Conservation (phyloP, 441 rosid genomes). For the Pelargonium citronellum region DNA sequence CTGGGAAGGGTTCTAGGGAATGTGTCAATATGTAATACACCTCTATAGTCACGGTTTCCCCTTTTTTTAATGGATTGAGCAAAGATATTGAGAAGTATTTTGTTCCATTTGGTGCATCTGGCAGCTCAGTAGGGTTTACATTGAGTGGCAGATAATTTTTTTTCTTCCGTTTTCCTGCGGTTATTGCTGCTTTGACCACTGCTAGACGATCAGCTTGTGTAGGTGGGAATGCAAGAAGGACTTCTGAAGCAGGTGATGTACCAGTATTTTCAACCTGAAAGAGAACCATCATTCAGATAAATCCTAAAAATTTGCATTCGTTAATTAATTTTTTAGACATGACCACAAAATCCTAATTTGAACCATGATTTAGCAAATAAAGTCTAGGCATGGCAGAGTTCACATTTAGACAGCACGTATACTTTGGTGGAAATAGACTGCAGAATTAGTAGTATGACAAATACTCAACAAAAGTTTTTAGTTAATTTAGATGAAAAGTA, state of each 20-base stretch:
- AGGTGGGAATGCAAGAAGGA: slow-evolving; percentile 83
- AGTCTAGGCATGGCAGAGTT: not conserved
- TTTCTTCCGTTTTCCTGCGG: slow-evolving; percentile 71
- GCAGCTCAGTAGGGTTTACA: slow-evolving; percentile 58
- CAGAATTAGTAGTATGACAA: not conserved
- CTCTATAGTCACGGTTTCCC: slow-evolving; percentile 66
- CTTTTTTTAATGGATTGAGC: slow-evolving; percentile 50
- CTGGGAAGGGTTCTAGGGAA: slow-evolving; percentile 85
- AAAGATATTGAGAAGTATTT: slow-evolving; percentile 50
- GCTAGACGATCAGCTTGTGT: slow-evolving; percentile 62
- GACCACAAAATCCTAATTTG: slow-evolving; percentile 12
- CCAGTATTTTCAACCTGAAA: slow-evolving; percentile 78
- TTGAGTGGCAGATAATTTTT: slow-evolving; percentile 49
- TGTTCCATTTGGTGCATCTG: slow-evolving; percentile 71
- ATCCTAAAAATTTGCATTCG: not conserved
- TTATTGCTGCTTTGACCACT: slow-evolving; percentile 61
- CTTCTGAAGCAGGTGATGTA: slow-evolving; percentile 47
- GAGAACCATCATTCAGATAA: slow-evolving; percentile 16
- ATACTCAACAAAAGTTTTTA: not conserved
- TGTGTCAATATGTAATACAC: slow-evolving; percentile 73
- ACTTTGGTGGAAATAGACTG: not conserved
- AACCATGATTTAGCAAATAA: not conserved
- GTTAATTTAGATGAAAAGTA: not conserved
- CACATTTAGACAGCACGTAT: not conserved
- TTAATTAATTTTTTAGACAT: not conserved